Base-by-base conservation (phyloP, 148 eudicot species). In the Dianthus caryophyllus region DNA sequence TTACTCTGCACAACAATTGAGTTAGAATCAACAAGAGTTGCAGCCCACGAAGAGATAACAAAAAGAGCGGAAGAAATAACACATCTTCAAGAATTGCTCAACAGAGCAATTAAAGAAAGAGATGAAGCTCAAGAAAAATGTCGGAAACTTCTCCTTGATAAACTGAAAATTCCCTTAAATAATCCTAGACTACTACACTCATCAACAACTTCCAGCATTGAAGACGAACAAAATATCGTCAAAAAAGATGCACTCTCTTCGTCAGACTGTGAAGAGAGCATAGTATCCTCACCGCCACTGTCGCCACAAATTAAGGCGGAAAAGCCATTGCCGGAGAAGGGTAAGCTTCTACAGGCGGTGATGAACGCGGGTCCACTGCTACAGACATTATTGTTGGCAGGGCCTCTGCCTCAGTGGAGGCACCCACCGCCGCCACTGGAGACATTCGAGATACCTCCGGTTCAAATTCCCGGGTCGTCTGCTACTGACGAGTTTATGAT, bases 341-440 rank as follows among this genome's bases (percentile, higher is more conserved):
- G 97, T 48, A 84, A 80, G 70, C 79, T 91, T 12, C 70, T 91
- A 72, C 76, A 91, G 33, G 92, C 97, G 20, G 91, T 91, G 62
- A 84, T 91, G 82, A 83, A 84, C 46, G 91, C 97, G 5, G 97
- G 97, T 18, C 97, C 97, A 24, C 81, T 91, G 1, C 88, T 91
- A 0, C 90, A 91, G 73, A 88, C 85, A n/a, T 73, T 91, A 22
- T 77, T 91, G 0, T 73, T 91, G 48, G 95, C 97, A 2, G 97
- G 97, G 14, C 91, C 97, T 6, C 68, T 91, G 18, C 97, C 97
- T 5, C 80, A 84, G 74, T 91, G 97, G 97, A 83, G 85, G 55
- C 91, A 87, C 76, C 96, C 92, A 0, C 97, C 97, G 0, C 91
- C 97, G 16, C 82, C 88, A 0, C 53, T 88, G 29, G 83, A 86